A percentile compares a stretch with the other conserved stretches of the same genome.
These are phyloP conservation scores for Rhizopogon vulgaris DNA, from an alignment of 768 basidiomycete species.

Conservation along the genomic window DNA sequence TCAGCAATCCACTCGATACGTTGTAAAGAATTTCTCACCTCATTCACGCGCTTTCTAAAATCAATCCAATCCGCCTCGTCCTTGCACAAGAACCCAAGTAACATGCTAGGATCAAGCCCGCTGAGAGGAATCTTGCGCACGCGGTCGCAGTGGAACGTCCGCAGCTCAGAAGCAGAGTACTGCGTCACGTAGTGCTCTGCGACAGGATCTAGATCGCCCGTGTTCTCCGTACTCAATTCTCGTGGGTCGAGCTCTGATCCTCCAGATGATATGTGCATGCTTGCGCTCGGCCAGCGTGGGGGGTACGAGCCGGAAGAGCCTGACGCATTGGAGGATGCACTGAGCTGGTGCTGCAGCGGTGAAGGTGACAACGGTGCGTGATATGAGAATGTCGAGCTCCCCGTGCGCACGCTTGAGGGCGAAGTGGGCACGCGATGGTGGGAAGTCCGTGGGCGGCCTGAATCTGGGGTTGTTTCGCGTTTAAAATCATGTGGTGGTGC, in stretches of 20 bases:
- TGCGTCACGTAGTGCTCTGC: constrained; percentile 66
- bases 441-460: constrained; percentile 9
- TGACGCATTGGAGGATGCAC: constrained; percentile 30
- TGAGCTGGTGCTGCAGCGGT: constrained; percentile 60
- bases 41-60: constrained; percentile 61
- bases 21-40: constrained; percentile 43
- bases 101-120: constrained; percentile 94
- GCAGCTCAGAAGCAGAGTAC: constrained; percentile 67
- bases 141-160: constrained; percentile 94
- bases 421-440: constrained; percentile 39
- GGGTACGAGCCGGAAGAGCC: constrained; percentile 24
- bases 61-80: constrained; percentile 85
- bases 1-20: not conserved
- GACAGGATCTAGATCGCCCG: constrained; percentile 33
- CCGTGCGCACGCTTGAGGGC: constrained; percentile 46
- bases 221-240: constrained; percentile 27
- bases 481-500: constrained; percentile 30
- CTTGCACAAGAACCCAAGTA: constrained; percentile 85
- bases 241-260: constrained; percentile 30
- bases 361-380: constrained; percentile 58
- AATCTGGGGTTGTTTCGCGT: constrained; percentile 27
- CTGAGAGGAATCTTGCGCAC: constrained; percentile 91
- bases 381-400: constrained; percentile 46
- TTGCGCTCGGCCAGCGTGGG: constrained; percentile 23
- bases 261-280: constrained; percentile 15